Conservation (phyloP, 192 early-diverging fungal species). For the Backusella australiensis region DNA sequence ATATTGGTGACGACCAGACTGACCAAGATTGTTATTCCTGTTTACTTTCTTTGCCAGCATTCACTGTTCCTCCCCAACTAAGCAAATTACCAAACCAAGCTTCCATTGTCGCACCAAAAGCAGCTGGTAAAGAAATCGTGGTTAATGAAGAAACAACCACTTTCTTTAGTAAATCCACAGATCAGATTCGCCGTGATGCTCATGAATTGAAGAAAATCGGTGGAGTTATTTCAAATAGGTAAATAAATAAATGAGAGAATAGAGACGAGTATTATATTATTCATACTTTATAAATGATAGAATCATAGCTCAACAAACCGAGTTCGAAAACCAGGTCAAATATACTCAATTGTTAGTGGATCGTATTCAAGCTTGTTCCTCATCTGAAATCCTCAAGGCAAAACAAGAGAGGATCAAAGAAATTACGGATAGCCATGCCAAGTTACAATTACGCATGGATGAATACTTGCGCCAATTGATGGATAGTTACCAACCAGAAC, state of each 20-base stretch:
- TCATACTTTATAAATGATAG: slow-evolving; percentile 14
- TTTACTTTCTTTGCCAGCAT: slow-evolving; percentile 35
- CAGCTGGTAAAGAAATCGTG: slow-evolving; percentile 39
- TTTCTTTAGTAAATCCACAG: slow-evolving; percentile 40
- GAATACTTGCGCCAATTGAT: slow-evolving; percentile 60
- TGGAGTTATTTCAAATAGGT: slow-evolving; percentile 16
- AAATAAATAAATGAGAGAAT: neutral
- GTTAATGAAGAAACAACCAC: slow-evolving; percentile 43
- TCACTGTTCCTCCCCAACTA: slow-evolving; percentile 32
- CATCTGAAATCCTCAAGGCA: slow-evolving; percentile 44
- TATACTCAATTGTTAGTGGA: slow-evolving; percentile 40
- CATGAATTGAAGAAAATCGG: slow-evolving; percentile 35
- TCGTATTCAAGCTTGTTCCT: slow-evolving; percentile 35
- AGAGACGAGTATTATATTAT: neutral
- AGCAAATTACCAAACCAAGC: slow-evolving; percentile 36
- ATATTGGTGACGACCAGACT: neutral
- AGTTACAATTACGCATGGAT: slow-evolving; percentile 52
- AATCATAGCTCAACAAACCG: slow-evolving; percentile 35
- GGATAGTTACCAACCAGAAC: slow-evolving; percentile 56
- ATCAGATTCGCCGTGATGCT: slow-evolving; percentile 33
- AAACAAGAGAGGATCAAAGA: slow-evolving; percentile 41
- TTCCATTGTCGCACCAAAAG: slow-evolving; percentile 42
- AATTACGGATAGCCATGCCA: slow-evolving; percentile 36
- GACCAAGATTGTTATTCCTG: slow-evolving; percentile 20
- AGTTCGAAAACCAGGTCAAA: slow-evolving; percentile 45